A percentile compares a stretch with the other conserved stretches of the same genome.
Evolutionary conservation across 768 basidiomycete species (phyloP).

Genomic region (Pleurotus tuoliensis): DNA sequence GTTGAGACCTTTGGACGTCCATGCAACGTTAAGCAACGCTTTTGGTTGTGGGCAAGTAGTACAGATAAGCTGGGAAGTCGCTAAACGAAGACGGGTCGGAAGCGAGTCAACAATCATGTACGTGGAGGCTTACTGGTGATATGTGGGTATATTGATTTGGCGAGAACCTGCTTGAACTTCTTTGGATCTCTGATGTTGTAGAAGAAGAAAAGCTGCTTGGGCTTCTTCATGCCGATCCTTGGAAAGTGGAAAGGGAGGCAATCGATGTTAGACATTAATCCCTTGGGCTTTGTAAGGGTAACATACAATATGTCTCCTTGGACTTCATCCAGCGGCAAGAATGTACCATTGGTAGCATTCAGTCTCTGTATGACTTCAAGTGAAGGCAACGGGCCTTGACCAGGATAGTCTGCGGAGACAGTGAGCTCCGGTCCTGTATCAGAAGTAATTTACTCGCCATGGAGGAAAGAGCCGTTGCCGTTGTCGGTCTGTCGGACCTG

Average conservation of each 20-base stretch:
- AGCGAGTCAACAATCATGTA: not conserved
- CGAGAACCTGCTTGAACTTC: slow-evolving; percentile 15
- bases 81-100: slow-evolving; percentile 12
- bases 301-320: slow-evolving; percentile 19
- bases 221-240: slow-evolving; percentile 20
- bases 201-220: slow-evolving; percentile 19
- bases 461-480: slow-evolving; percentile 1
- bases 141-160: not conserved
- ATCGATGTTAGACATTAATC: not conserved
- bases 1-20: slow-evolving; percentile 14
- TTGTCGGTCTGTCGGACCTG: not conserved
- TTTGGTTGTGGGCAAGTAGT: slow-evolving; percentile 9
- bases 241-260: not conserved
- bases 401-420: not conserved
- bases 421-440: not conserved
- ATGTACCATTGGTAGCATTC: slow-evolving; percentile 9
- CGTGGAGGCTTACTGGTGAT: slow-evolving; percentile 2
- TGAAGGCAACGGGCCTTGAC: slow-evolving; percentile 1
- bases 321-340: slow-evolving; percentile 14
- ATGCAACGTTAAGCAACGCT: slow-evolving; percentile 20
- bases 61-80: slow-evolving; percentile 13
- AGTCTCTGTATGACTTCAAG: slow-evolving; percentile 7
- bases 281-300: too few relatives aligned
- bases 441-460: not conserved
- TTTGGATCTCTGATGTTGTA: slow-evolving; percentile 15